Conservation (phyloP, 345 rosid genomes). For the Viola odorata region DNA sequence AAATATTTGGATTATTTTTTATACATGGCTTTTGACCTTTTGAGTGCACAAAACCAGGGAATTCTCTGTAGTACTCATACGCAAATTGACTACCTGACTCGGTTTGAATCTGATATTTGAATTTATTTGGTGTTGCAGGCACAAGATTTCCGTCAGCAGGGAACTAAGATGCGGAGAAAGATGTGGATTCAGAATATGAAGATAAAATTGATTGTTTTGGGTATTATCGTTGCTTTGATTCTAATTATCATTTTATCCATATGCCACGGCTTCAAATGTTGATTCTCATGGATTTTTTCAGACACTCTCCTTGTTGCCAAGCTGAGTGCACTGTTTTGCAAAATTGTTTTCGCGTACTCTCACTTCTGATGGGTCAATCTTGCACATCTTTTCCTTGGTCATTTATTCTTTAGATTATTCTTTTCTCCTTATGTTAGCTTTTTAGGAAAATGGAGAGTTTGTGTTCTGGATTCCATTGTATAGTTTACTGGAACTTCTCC, state of each 20-base stretch:
- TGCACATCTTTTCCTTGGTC: slow-evolving; percentile 1
- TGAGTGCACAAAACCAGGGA: too few species aligned
- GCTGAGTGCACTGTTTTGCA: slow-evolving; percentile 19
- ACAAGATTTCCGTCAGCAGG: slow-evolving; percentile 86
- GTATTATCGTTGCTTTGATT: slow-evolving; percentile 52
- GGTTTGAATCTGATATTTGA: too few species aligned
- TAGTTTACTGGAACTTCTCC: slow-evolving; percentile 26
- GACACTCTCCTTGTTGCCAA: slow-evolving; percentile 13
- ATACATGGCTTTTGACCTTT: too few species aligned
- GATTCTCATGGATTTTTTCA: slow-evolving; percentile 13
- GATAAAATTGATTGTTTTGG: slow-evolving; percentile 76
- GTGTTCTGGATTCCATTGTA: slow-evolving; percentile 32
- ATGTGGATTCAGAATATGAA: slow-evolving; percentile 96
- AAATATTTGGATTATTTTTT: too few species aligned
- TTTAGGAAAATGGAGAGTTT: slow-evolving; percentile 18
- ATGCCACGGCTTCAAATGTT: slow-evolving; percentile 81
- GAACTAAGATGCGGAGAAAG: slow-evolving; percentile 82
- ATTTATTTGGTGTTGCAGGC: slow-evolving; percentile 41
- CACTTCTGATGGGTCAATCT: slow-evolving; percentile 10
- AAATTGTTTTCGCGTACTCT: slow-evolving; percentile 8
- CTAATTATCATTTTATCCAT: slow-evolving; percentile 61
- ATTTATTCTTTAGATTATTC: slow-evolving; percentile 5
- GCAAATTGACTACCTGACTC: too few species aligned
- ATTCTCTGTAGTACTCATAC: too few species aligned
- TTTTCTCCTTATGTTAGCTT: slow-evolving; percentile 7